Conservation (phyloP, 2,329 filamentous ascomycete species). For the Neoscytalidium dimidiatum region DNA sequence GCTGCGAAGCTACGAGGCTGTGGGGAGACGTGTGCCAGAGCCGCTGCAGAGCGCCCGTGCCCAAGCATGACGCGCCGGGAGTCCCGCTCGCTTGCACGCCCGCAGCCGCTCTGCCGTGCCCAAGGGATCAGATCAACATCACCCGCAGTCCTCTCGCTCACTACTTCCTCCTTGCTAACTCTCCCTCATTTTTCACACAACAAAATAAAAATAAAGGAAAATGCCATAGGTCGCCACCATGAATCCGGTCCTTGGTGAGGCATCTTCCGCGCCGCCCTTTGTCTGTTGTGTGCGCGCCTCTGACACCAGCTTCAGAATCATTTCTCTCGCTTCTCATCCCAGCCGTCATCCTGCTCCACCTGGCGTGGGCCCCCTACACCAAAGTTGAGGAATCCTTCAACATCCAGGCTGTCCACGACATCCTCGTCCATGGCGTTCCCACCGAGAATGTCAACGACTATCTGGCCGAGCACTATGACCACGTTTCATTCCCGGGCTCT, state of each 20-base stretch:
- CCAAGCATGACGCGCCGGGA: no score
- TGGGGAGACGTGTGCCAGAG: conserved; percentile 17
- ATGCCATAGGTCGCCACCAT: conserved; percentile 1
- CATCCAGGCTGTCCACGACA: conserved; percentile 89
- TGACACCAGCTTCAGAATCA: conserved; percentile 2
- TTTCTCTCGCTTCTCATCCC: conserved; percentile 19
- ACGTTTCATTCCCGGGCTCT: conserved; percentile 85
- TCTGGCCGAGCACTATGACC: conserved; percentile 73
- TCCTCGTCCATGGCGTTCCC: conserved; percentile 78
- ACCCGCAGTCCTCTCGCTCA: neutral
- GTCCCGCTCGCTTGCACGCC: neutral
- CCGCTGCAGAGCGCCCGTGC: conserved; percentile 29
- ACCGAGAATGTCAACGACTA: conserved; percentile 54
- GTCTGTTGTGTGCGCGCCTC: neutral
- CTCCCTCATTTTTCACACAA: neutral
- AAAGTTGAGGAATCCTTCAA: conserved; percentile 99
- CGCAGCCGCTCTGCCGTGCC: no score
- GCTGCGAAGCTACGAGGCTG: conserved; percentile 1
- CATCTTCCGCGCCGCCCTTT: neutral
- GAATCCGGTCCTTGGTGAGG: conserved; percentile 14
- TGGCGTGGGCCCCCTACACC: conserved; percentile 79
- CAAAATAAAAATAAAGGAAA: no score
- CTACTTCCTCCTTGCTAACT: neutral
- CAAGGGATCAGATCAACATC: neutral
- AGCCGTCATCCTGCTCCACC: conserved; percentile 65